phyloP scores from a whole-genome alignment of 768 basidiomycete species.

The Lentinus tigrinus region DNA sequence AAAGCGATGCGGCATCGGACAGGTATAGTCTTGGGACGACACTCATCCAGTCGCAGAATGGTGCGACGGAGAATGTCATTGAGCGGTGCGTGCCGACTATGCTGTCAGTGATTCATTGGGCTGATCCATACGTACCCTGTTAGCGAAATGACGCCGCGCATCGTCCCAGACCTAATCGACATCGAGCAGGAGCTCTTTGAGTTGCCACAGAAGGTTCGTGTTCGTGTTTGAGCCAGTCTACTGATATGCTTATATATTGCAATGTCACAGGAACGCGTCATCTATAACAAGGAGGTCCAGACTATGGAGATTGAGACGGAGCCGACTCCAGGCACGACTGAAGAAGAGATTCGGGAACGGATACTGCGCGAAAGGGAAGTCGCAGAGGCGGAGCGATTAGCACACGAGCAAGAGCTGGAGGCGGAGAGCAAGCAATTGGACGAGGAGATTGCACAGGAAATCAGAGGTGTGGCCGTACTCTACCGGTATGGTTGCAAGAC shows the following conservation, averaged over 20 bases:
- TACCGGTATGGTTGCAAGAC: not conserved
- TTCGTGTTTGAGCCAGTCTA: not conserved
- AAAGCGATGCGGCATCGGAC: conserved; percentile 63
- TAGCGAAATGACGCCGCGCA: conserved; percentile 64
- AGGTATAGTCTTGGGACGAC: conserved; percentile 43
- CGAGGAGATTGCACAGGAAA: conserved; percentile 83
- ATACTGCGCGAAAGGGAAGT: conserved; percentile 61
- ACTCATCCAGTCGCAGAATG: conserved; percentile 45
- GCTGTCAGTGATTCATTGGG: not conserved
- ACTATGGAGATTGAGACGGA: conserved; percentile 67
- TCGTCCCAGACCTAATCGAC: conserved; percentile 80
- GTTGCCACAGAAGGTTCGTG: conserved; percentile 75
- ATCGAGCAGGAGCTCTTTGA: conserved; percentile 90
- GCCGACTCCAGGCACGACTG: conserved; percentile 36
- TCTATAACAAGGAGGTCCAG: conserved; percentile 84
- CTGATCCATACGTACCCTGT: not conserved
- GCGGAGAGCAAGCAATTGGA: conserved; percentile 83
- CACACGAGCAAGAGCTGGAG: conserved; percentile 75
- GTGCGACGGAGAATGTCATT: conserved; percentile 65
- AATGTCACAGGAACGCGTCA: conserved; percentile 61
- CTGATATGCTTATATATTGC: not conserved
- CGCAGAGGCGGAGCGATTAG: conserved; percentile 65
- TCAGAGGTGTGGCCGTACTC: conserved; percentile 53
- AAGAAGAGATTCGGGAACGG: conserved; percentile 72
- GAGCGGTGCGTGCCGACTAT: conserved; percentile 51